A percentile compares a stretch with the other conserved stretches of the same genome.
These are phyloP conservation scores for Monilinia aucupariae DNA, from an alignment of 2,329 filamentous ascomycete species.

Conservation along the genomic window DNA sequence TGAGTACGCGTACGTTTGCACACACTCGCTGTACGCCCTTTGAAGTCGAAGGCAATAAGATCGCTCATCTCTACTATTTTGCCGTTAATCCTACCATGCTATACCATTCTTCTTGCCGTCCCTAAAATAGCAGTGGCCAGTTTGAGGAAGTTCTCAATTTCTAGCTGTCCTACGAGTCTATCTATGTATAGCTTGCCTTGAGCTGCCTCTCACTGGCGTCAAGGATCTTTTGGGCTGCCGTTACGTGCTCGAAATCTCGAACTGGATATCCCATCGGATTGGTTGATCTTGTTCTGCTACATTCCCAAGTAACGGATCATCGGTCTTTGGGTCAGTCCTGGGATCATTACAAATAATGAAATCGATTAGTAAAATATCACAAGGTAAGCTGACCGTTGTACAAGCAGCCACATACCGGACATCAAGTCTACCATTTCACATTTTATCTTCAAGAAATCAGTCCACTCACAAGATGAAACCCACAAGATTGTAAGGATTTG, in stretches of 20 bases:
- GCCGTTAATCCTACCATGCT: neutral
- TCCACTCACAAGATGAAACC: neutral
- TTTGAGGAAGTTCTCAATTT: neutral
- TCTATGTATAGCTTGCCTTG: neutral
- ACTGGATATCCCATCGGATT: neutral
- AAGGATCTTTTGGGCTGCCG: neutral
- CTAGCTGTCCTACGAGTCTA: neutral
- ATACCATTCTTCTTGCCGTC: neutral
- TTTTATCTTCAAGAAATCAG: neutral
- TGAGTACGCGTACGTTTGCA: neutral
- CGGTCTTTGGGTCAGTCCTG: neutral
- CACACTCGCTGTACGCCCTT: neutral
- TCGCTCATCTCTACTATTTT: neutral
- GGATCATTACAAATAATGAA: slow-evolving; percentile 9
- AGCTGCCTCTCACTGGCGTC: neutral
- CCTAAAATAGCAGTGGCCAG: neutral
- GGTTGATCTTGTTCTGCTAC: neutral
- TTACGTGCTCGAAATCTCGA: neutral
- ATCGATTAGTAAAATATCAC: slow-evolving; percentile 10
- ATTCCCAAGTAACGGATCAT: neutral
- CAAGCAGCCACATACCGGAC: neutral
- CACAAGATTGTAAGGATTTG: neutral
- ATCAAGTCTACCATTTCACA: neutral
- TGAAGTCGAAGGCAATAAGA: neutral
- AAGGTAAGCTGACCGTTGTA: slow-evolving; percentile 13